Evolutionary conservation across 345 rosid species (phyloP), one percentile per base, ranked within the genome.

Genomic region (Populus deltoides): DNA sequence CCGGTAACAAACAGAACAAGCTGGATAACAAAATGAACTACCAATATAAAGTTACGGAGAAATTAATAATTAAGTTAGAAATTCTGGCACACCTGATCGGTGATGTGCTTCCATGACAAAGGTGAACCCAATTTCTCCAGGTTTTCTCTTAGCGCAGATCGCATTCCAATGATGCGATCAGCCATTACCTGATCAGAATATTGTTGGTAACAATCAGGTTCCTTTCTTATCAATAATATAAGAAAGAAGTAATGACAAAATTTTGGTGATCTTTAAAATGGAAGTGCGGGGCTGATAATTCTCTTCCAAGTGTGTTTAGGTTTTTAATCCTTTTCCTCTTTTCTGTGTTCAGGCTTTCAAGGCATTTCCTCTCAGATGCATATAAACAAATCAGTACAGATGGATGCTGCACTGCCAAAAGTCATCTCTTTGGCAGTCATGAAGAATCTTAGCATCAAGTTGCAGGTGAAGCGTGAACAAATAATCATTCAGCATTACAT

Each of bases 101-200:
- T 93, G 62, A 95, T 85, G 83, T 95, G 98, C 84, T 92, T 89
- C 99, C 99, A 92, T 27, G 96, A 79, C 71, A 93, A 83, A 1
- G 93, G 88, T 0, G 99, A 95, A 7, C 94, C 97, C 84, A 90
- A 82, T 27, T 91, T 90, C 77, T 93, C 99, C 20, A 93, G 96
- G 91, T 88, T 92, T 78, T 90, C 97, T 79, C 88, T 81, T 63
- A 95, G 77, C 69, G 92, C 86, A 66, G 88, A 81, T 75, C 99
- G 86, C 99, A 95, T 95, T 55, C 94, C 90, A 49, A 95, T 95
- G 68, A 95, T 95, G n/a, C 99, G 91, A 79, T 93, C 94, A 66
- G 99, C 99, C 99, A 95, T 95, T 72, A 74, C 86, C 99, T 95
- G 85, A 39, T 68, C 27, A 59, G 18, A 29, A 68, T 45, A 57